Conservation (phyloP, 768 basidiomycete genomes). For the Collybiopsis luxurians region DNA sequence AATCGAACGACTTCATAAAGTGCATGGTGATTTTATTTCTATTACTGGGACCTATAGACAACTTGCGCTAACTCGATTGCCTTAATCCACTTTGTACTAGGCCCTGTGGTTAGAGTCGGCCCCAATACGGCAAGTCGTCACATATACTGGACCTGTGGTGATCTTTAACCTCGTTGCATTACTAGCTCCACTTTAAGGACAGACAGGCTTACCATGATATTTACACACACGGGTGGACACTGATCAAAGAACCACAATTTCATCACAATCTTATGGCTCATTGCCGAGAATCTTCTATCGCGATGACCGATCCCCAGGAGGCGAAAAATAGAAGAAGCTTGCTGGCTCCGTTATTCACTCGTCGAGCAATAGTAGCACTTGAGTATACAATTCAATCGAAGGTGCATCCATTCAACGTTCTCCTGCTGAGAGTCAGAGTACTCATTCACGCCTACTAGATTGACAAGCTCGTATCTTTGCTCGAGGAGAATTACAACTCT, state of each 20-base stretch:
- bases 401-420: too few species aligned
- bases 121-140: neutral
- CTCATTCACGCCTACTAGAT: too few species aligned
- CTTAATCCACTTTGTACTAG: neutral
- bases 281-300: neutral
- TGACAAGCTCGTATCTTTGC: slow-evolving; percentile 1
- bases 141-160: neutral
- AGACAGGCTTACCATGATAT: neutral
- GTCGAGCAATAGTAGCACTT: neutral
- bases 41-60: neutral
- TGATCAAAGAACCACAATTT: neutral
- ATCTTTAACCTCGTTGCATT: neutral
- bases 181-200: neutral
- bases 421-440: too few species aligned
- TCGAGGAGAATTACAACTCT: neutral
- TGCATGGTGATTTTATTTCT: neutral
- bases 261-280: neutral
- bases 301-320: neutral
- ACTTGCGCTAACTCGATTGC: neutral
- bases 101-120: neutral
- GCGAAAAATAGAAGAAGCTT: neutral
- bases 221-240: neutral
- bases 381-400: neutral
- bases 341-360: neutral
- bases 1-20: neutral